phyloP scores from a whole-genome alignment of 2,329 filamentous ascomycete species.

The Cadophora gregata region DNA sequence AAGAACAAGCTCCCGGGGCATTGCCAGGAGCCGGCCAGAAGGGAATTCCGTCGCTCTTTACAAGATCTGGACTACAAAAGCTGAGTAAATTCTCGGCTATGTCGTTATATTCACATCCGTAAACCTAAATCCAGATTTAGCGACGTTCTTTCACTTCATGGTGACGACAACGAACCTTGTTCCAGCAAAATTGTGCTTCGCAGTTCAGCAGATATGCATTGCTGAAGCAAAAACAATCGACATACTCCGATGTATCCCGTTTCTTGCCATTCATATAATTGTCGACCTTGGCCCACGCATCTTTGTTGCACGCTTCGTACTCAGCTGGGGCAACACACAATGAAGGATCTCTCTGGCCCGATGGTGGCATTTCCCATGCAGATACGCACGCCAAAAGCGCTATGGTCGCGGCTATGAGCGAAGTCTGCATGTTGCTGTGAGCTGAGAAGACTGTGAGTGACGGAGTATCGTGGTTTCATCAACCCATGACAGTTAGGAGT shows the following conservation, averaged over 20 bases:
- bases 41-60: background rate
- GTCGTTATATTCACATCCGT: background rate
- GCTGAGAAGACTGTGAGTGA: no score
- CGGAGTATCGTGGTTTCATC: no score
- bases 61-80: background rate
- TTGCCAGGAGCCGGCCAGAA: slow-evolving; percentile 4
- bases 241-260: background rate
- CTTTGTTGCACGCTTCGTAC: background rate
- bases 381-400: background rate
- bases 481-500: no score
- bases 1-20: background rate
- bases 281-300: background rate
- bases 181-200: background rate
- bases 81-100: background rate
- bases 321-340: background rate
- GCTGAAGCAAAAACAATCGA: background rate
- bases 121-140: background rate
- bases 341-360: background rate
- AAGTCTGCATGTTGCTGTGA: background rate
- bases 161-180: background rate
- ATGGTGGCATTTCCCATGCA: background rate
- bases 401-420: background rate
- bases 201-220: background rate
- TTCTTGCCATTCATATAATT: background rate
- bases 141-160: background rate